A percentile compares a stretch with the other conserved stretches of the same genome.
Evolutionary conservation across 169 alveolate species (phyloP).

Genomic region (Neospora caninum): DNA sequence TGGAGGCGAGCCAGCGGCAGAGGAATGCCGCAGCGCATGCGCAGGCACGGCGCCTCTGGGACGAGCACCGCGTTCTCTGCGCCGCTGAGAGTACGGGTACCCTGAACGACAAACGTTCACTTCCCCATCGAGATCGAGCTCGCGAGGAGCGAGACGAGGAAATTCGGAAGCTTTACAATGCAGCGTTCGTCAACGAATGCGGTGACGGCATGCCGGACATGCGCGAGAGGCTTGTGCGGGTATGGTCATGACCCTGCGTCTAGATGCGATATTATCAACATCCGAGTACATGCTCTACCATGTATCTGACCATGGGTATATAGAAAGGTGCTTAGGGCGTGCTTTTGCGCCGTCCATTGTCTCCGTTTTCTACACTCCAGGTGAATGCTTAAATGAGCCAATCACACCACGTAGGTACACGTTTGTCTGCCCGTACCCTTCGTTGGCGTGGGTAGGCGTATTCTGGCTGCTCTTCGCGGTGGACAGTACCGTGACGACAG

Average conservation of each 20-base stretch:
- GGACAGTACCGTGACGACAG: too few relatives aligned
- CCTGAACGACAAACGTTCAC: not conserved
- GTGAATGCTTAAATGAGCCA: too few relatives aligned
- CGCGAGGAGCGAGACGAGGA: not conserved
- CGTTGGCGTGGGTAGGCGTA: too few relatives aligned
- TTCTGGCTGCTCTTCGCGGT: too few relatives aligned
- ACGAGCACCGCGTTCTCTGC: not conserved
- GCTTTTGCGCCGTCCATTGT: too few relatives aligned
- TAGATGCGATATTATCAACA: too few relatives aligned
- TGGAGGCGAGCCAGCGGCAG: slow-evolving; percentile 14
- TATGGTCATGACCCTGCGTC: not conserved
- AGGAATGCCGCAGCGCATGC: not conserved
- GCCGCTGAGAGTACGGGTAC: not conserved
- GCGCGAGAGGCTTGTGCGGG: not conserved
- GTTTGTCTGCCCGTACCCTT: too few relatives aligned
- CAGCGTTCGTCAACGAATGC: not conserved
- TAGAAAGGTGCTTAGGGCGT: too few relatives aligned
- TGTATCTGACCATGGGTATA: too few relatives aligned
- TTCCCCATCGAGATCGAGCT: not conserved
- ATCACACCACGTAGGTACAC: too few relatives aligned
- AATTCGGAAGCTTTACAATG: not conserved
- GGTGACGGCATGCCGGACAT: not conserved
- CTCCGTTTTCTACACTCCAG: too few relatives aligned
- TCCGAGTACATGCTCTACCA: too few relatives aligned
- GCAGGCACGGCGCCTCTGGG: not conserved